Evolutionary conservation across 2,329 filamentous ascomycete genomes (phyloP), one percentile per base, ranked within the genome.

Genomic region (Botrytis byssoidea): DNA sequence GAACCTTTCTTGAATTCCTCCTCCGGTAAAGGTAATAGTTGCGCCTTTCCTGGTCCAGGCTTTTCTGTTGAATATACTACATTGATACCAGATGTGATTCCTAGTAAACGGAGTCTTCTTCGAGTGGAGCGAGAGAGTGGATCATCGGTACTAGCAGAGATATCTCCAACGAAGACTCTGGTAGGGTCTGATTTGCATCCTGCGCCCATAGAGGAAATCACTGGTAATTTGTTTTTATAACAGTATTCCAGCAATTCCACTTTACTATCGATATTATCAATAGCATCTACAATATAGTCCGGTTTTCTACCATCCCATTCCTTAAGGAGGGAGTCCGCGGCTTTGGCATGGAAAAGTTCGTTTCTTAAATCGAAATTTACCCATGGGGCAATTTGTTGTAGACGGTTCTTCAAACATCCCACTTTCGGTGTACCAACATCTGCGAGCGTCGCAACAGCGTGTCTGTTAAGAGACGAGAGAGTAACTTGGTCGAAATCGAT

Each of bases 401-500:
- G 84, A 46, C 95, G 87, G 74, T 90, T 90, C 79, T 91, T 88
- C 70, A 99, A 88, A 78, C 93, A 96, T 73, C 92, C 89, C 1
- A 99, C 96, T 83, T 99, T 99, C 14, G 95, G 90, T 20, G 92
- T 94, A 37, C 96, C 96, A 2, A 99, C 96, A 80, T 99, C 96
- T 25, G 94, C 93, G 10, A 98, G 86, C 0, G 95, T 98, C 8
- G 96, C 96, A 1, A 99, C 92, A 14, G 96, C 94, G 83, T 99
- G 96, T n/a, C 96, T 87, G 82, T 99, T 99, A 72, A 99, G 85
- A 4, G 94, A 97, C 76, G 93, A 97, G 63, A 99, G 86, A 0
- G 95, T 97, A 48, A 99, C 95, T 86, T 99, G 96, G 82, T 99
- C 96, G 81, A 99, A 99, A 83, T 99, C 96, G 77, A 99, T 90